phyloP scores from a whole-genome alignment of 2,329 filamentous ascomycete species.

The Kalaharituber pfeilii region DNA sequence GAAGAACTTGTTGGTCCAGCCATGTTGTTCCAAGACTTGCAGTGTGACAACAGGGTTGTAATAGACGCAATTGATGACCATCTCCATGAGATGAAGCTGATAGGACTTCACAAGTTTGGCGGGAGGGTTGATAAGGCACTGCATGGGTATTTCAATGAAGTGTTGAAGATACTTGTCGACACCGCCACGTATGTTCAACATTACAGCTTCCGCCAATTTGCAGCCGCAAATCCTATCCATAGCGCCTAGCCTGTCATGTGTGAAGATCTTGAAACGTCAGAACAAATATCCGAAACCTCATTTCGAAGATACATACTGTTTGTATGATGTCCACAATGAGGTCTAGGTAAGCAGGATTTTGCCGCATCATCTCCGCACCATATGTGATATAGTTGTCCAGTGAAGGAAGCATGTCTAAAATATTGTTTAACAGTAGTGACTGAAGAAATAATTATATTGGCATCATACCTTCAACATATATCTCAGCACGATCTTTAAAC shows the following conservation, averaged over 20 bases:
- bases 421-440: conserved; percentile 1
- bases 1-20: conserved; percentile 98
- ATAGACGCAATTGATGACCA: conserved; percentile 95
- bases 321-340: conserved; percentile 87
- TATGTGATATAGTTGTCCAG: conserved; percentile 97
- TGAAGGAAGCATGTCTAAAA: conserved; percentile 77
- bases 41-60: conserved; percentile 82
- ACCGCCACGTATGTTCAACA: conserved; percentile 79
- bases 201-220: conserved; percentile 91
- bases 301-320: conserved; percentile 12
- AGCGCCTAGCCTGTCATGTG: conserved; percentile 76
- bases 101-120: conserved; percentile 84
- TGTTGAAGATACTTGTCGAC: conserved; percentile 77
- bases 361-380: conserved; percentile 58
- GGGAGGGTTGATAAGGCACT: conserved; percentile 46
- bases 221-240: conserved; percentile 94
- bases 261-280: conserved; percentile 54
- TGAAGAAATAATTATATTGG: background rate
- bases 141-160: conserved; percentile 82
- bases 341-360: conserved; percentile 72
- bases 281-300: background rate
- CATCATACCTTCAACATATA: conserved; percentile 58
- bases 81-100: conserved; percentile 92
- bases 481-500: conserved; percentile 90
- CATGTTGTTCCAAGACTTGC: conserved; percentile 72